Conservation (phyloP, 1,139 yeast species). For the Pichia sp. region DNA sequence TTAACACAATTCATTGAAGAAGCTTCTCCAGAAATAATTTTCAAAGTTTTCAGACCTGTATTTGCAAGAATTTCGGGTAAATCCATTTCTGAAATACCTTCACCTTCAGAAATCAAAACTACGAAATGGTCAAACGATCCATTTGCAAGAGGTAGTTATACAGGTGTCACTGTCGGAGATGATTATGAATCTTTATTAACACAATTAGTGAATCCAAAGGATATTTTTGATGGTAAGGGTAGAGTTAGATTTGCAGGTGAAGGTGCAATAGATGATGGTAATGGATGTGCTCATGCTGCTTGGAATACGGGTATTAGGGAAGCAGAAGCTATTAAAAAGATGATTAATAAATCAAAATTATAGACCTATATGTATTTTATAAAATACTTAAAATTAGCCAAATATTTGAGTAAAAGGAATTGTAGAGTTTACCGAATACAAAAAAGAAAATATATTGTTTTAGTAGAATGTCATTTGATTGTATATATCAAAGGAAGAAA, state of each 20-base stretch:
- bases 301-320: slow-evolving; percentile 68
- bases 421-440: too few species aligned
- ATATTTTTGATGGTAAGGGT: slow-evolving; percentile 29
- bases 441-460: too few species aligned
- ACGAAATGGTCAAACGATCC: slow-evolving; percentile 71
- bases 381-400: too few species aligned
- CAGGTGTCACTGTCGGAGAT: slow-evolving; percentile 35
- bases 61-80: slow-evolving; percentile 27
- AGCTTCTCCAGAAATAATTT: slow-evolving; percentile 32
- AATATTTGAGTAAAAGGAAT: too few species aligned
- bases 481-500: too few species aligned
- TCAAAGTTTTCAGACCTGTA: slow-evolving; percentile 40
- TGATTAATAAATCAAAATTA: slow-evolving; percentile 24
- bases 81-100: slow-evolving; percentile 26
- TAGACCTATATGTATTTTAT: too few species aligned
- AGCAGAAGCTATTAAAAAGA: slow-evolving; percentile 34
- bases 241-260: slow-evolving; percentile 79
- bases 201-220: slow-evolving; percentile 24
- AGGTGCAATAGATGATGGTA: slow-evolving; percentile 69
- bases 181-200: slow-evolving; percentile 22
- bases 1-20: slow-evolving; percentile 49
- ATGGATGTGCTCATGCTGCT: slow-evolving; percentile 83
- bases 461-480: too few species aligned
- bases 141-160: slow-evolving; percentile 66
- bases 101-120: slow-evolving; percentile 47